Percentiles rank a stretch among this genome's conserved stretches.
phyloP scores from a whole-genome alignment of 2,329 filamentous ascomycete genomes.

The Aspergillus pseudoterreus region DNA sequence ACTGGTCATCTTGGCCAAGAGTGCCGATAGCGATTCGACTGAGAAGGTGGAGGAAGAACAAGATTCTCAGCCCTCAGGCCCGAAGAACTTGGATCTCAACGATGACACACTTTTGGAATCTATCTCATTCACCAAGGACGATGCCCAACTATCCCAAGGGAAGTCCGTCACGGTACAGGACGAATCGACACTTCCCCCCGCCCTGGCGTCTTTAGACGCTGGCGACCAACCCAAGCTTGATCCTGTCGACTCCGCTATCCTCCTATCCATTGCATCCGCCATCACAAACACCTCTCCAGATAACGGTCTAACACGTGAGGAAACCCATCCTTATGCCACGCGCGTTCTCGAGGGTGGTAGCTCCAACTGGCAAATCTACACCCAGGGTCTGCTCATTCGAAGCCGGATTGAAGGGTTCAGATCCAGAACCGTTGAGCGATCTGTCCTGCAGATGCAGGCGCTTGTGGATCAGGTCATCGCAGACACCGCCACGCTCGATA shows the following conservation, averaged over 20 bases:
- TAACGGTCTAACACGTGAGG: conserved; percentile 85
- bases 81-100: conserved; percentile 73
- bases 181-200: conserved; percentile 53
- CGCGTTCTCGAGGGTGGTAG: conserved; percentile 83
- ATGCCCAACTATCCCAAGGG: conserved; percentile 39
- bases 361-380: conserved; percentile 98
- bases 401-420: conserved; percentile 86
- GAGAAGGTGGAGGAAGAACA: conserved; percentile 16
- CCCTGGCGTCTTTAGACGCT: conserved; percentile 65
- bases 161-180: conserved; percentile 37
- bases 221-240: conserved; percentile 77
- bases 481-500: conserved; percentile 60
- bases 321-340: conserved; percentile 85
- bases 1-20: conserved; percentile 84
- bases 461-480: conserved; percentile 93
- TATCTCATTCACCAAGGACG: conserved; percentile 69
- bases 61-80: conserved; percentile 40
- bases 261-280: conserved; percentile 75
- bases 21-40: conserved; percentile 43
- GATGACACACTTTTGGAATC: conserved; percentile 90
- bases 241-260: conserved; percentile 82
- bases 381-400: conserved; percentile 83
- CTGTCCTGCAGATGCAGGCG: conserved; percentile 87
- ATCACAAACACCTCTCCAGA: conserved; percentile 84
- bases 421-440: conserved; percentile 82